These are phyloP conservation scores for Ophiocordyceps sinensis DNA, from an alignment of 2,329 filamentous ascomycete species.

Conservation along the genomic window DNA sequence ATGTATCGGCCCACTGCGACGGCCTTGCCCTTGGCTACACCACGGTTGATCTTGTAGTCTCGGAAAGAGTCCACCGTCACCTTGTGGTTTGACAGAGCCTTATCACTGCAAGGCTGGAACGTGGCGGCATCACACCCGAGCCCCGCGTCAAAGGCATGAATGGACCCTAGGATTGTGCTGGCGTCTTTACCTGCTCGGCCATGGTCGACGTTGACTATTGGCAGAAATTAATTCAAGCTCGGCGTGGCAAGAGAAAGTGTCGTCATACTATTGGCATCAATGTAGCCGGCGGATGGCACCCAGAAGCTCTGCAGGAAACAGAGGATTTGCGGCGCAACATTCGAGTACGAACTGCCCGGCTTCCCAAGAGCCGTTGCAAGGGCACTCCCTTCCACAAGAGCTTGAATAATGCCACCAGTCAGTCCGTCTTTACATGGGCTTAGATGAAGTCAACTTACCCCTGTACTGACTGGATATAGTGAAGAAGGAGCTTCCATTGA, in stretches of 20 bases:
- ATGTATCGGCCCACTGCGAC: constrained; percentile 52
- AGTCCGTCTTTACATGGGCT: not conserved
- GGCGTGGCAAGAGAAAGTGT: not conserved
- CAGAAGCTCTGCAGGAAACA: constrained; percentile 67
- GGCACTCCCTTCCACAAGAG: constrained; percentile 50
- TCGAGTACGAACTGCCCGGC: constrained; percentile 43
- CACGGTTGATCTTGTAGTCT: constrained; percentile 55
- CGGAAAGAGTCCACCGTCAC: constrained; percentile 63
- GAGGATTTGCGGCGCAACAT: constrained; percentile 53
- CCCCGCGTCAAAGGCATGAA: constrained; percentile 54
- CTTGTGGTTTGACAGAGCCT: constrained; percentile 63
- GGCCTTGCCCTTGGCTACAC: constrained; percentile 42
- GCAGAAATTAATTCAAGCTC: not conserved
- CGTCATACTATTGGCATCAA: constrained; percentile 48
- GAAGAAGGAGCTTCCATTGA: constrained; percentile 65
- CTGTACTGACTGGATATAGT: constrained; percentile 57
- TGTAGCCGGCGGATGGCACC: constrained; percentile 42
- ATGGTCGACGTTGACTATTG: constrained; percentile 37
- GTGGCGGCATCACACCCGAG: constrained; percentile 53
- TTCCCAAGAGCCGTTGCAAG: constrained; percentile 51
- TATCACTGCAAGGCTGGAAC: constrained; percentile 64
- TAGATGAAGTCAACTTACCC: constrained; percentile 20
- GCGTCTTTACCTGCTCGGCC: constrained; percentile 55
- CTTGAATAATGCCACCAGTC: constrained; percentile 10
- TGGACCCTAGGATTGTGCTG: constrained; percentile 53